Conservation (phyloP, 2,329 filamentous ascomycete species). For the Tolypocladium cylindrosporum region DNA sequence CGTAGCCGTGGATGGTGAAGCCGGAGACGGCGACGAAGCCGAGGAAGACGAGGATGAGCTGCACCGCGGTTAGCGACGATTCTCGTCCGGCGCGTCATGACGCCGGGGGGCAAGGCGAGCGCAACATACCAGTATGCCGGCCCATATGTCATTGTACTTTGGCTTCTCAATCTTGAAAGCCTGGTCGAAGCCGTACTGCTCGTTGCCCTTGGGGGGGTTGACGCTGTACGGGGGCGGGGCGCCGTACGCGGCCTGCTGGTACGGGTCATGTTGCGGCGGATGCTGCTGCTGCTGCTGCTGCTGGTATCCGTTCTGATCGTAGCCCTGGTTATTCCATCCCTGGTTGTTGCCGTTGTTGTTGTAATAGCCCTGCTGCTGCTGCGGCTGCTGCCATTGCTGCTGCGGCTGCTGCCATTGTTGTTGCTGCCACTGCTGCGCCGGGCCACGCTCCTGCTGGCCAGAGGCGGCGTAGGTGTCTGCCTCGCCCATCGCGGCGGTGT, state of each 20-base stretch:
- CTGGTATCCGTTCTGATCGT: conserved; percentile 14
- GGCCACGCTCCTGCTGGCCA: conserved; percentile 8
- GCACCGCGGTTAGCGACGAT: conserved; percentile 1
- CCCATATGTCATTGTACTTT: conserved; percentile 90
- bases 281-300: conserved; percentile 8
- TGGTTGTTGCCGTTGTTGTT: conserved; percentile 11
- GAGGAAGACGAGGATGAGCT: conserved; percentile 60
- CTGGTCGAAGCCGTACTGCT: conserved; percentile 58
- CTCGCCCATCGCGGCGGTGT: conserved; percentile 20
- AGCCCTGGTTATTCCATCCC: conserved; percentile 1
- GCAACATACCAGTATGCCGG: conserved; percentile 59
- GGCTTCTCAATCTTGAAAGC: conserved; percentile 72
- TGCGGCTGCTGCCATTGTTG: conserved; percentile 3
- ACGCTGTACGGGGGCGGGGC: conserved; percentile 23
- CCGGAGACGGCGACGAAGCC: conserved; percentile 72
- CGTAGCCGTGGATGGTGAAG: conserved; percentile 66
- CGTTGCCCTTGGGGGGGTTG: conserved; percentile 24
- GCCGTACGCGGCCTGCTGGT: conserved; percentile 18
- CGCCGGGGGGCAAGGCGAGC: not conserved
- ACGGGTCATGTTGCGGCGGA: conserved; percentile 11
- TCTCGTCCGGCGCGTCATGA: too few relatives aligned
- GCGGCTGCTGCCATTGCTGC: conserved; percentile 7
- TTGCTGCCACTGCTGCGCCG: conserved; percentile 10
- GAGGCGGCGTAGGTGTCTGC: conserved; percentile 21
- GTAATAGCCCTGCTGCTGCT: conserved; percentile 5